These are phyloP conservation scores for Mentha longifolia DNA, from an alignment of 257 asterid genomes.

Conservation along the genomic window DNA sequence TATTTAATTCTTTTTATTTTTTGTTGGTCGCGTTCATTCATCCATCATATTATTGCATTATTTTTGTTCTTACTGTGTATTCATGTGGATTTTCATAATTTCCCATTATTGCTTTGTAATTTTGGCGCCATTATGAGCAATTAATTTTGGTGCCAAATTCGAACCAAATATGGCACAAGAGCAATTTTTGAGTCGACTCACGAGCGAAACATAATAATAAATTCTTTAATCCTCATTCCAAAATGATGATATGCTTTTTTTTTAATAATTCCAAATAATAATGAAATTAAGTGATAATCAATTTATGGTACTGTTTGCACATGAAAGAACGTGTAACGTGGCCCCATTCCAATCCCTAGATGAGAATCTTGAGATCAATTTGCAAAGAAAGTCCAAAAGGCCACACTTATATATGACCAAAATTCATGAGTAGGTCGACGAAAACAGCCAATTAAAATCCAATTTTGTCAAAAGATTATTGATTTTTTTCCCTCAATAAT, in stretches of 20 bases:
- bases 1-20: background rate
- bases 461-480: slow-evolving; percentile 29
- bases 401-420: slow-evolving; percentile 41
- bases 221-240: background rate
- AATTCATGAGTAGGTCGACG: slow-evolving; percentile 33
- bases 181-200: background rate
- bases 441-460: slow-evolving; percentile 19
- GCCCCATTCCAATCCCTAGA: slow-evolving; percentile 36
- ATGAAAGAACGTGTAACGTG: slow-evolving; percentile 45
- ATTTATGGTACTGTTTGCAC: slow-evolving; percentile 28
- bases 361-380: slow-evolving; percentile 22
- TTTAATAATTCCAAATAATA: background rate
- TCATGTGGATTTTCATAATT: background rate
- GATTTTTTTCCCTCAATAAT: slow-evolving; percentile 9
- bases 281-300: slow-evolving; percentile 24
- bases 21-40: too few species aligned
- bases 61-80: too few species aligned
- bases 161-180: slow-evolving; percentile 6
- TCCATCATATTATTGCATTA: background rate
- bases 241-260: background rate
- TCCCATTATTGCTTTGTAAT: background rate
- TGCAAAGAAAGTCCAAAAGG: slow-evolving; percentile 43
- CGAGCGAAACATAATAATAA: slow-evolving; percentile 13
- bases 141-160: slow-evolving; percentile 18
- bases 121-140: slow-evolving; percentile 20